Percentiles rank a stretch among this genome's conserved stretches.
phyloP scores from a whole-genome alignment of 208 protist species.

The Trypanosoma avium region DNA sequence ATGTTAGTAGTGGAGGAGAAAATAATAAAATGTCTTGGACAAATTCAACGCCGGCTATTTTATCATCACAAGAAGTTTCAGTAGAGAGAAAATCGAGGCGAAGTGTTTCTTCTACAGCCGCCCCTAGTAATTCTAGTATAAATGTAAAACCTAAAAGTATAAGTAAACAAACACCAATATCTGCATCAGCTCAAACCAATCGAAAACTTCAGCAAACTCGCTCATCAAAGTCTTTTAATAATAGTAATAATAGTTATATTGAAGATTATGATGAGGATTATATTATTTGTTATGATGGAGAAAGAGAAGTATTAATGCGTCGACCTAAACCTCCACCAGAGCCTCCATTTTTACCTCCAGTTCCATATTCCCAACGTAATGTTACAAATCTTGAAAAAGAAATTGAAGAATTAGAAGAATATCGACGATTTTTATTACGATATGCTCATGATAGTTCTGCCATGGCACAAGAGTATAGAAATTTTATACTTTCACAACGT shows the following conservation, averaged over 20 bases:
- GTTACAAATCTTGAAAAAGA: constrained; percentile 13
- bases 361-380: constrained; percentile 18
- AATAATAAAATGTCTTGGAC: no score
- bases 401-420: constrained; percentile 24
- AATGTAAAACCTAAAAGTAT: no score
- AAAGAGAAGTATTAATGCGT: background rate
- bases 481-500: constrained; percentile 3
- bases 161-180: background rate
- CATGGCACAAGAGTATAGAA: constrained; percentile 20
- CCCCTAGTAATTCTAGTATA: background rate
- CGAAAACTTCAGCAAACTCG: background rate
- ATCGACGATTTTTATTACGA: constrained; percentile 17
- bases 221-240: background rate
- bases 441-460: constrained; percentile 16
- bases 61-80: background rate
- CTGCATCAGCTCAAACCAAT: background rate
- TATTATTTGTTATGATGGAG: background rate
- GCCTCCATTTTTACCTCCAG: constrained; percentile 24
- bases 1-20: no score
- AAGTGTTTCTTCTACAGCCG: background rate
- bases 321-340: constrained; percentile 9
- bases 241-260: background rate
- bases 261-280: background rate
- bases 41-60: background rate
- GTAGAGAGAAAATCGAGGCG: background rate